Evolutionary conservation across 441 rosid genomes (phyloP).

Genomic region (Aleurites moluccanus): DNA sequence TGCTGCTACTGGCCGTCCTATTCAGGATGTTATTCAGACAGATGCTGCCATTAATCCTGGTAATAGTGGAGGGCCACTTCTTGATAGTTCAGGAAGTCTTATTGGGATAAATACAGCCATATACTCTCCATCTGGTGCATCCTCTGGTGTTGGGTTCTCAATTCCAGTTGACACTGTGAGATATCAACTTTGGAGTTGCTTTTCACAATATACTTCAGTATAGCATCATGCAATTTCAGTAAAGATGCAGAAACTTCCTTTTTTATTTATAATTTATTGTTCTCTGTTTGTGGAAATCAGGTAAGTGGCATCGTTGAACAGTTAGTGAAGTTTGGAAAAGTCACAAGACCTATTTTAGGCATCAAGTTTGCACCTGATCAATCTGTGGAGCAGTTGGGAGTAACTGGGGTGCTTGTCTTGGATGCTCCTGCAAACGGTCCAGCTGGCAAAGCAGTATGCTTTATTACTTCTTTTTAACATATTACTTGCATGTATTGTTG

Average conservation of each 20-base stretch:
- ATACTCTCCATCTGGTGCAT: conserved; percentile 98
- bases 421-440: conserved; percentile 95
- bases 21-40: conserved; percentile 97
- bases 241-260: background rate
- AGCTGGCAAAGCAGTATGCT: conserved; percentile 92
- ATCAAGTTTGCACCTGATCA: conserved; percentile 99
- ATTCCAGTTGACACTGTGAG: conserved; percentile 98
- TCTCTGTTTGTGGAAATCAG: conserved; percentile 40
- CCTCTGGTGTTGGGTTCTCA: conserved; percentile 97
- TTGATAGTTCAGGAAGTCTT: conserved; percentile 87
- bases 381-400: conserved; percentile 95
- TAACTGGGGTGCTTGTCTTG: conserved; percentile 94
- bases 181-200: conserved; percentile 21
- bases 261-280: conserved; percentile 9
- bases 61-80: conserved; percentile 96
- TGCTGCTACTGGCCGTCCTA: conserved; percentile 98
- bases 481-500: background rate
- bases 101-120: conserved; percentile 97
- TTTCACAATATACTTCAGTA: conserved; percentile 4
- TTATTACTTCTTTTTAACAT: conserved; percentile 14
- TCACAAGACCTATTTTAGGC: conserved; percentile 91
- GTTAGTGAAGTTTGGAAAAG: conserved; percentile 84
- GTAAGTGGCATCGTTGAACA: conserved; percentile 92
- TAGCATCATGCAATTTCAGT: background rate
- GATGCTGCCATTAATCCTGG: conserved; percentile 99